phyloP scores from a whole-genome alignment of 495 filamentous ascomycete genomes.

The Copromyces sp. region DNA sequence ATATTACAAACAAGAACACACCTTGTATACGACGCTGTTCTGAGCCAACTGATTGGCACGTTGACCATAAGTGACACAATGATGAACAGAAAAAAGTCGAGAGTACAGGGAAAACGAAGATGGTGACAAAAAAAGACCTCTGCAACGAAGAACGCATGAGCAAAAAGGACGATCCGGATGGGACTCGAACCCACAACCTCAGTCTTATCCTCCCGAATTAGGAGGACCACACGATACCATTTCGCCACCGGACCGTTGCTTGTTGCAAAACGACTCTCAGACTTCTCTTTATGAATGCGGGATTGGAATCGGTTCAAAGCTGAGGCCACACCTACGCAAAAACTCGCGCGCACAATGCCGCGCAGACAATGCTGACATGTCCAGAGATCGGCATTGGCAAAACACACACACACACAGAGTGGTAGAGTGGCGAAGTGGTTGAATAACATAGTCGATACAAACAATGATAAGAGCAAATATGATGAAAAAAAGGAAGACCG shows the following conservation, averaged over 20 bases:
- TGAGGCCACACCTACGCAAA: neutral
- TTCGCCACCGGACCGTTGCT: neutral
- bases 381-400: neutral
- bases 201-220: constrained; percentile 1
- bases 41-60: neutral
- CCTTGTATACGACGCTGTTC: neutral
- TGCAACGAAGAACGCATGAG: neutral
- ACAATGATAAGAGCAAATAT: neutral
- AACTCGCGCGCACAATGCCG: neutral
- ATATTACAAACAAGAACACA: neutral
- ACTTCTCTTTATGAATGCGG: neutral
- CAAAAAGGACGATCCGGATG: neutral
- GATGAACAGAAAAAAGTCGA: neutral
- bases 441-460: neutral
- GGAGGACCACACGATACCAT: neutral
- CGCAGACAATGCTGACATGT: neutral
- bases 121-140: neutral
- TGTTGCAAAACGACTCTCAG: rapidly evolving
- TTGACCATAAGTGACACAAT: neutral
- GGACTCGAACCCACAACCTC: neutral
- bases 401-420: neutral
- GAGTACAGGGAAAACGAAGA: neutral
- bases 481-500: neutral
- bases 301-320: neutral
- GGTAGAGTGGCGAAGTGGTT: no score